phyloP scores from a whole-genome alignment of 1,139 yeast species.

The Yamadazyma conglobata region DNA sequence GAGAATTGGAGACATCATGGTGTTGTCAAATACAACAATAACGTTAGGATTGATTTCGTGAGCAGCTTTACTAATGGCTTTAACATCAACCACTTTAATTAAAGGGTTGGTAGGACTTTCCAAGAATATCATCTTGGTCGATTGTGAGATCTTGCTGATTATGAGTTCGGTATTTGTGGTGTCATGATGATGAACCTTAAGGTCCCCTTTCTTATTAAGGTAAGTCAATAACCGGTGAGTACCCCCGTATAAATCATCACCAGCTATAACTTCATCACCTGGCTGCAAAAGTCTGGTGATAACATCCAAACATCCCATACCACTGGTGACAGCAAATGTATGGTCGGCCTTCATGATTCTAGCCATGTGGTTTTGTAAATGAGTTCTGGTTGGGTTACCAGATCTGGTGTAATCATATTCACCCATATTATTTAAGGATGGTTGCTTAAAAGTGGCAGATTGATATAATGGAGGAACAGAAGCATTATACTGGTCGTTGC shows the following conservation, averaged over 20 bases:
- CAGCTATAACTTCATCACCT: constrained; percentile 85
- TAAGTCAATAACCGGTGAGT: constrained; percentile 81
- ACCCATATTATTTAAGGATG: constrained; percentile 71
- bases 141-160: constrained; percentile 45
- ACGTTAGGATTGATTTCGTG: constrained; percentile 66
- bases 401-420: constrained; percentile 89
- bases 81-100: constrained; percentile 80
- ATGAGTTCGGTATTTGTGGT: constrained; percentile 69
- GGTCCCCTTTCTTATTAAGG: constrained; percentile 61
- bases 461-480: constrained; percentile 89
- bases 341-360: constrained; percentile 71
- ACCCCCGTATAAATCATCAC: constrained; percentile 92
- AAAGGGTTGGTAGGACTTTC: constrained; percentile 93
- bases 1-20: constrained; percentile 90
- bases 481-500: constrained; percentile 72
- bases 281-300: constrained; percentile 69
- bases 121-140: constrained; percentile 71
- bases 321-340: constrained; percentile 80
- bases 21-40: constrained; percentile 84
- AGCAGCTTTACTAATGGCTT: constrained; percentile 59
- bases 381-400: constrained; percentile 91
- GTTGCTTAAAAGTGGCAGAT: constrained; percentile 89
- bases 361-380: constrained; percentile 72
- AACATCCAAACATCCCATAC: constrained; percentile 91
- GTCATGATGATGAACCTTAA: constrained; percentile 73